phyloP scores from a whole-genome alignment of 768 basidiomycete genomes.

The Mycena galopus region DNA sequence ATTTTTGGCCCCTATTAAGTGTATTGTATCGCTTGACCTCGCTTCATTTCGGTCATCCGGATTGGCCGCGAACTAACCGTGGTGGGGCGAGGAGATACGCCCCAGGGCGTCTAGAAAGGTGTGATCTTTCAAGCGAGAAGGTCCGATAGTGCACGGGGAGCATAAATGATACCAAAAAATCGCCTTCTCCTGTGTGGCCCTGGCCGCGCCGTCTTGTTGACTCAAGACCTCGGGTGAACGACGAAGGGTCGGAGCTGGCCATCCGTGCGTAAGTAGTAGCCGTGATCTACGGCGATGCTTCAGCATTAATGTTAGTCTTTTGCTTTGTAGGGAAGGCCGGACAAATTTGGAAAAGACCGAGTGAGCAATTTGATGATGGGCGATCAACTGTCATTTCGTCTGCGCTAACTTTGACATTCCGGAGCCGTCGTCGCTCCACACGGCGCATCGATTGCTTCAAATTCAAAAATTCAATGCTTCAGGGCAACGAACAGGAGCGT shows the following conservation, averaged over 20 bases:
- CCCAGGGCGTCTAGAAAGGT: background rate
- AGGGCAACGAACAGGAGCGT: too few species aligned
- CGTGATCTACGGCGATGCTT: background rate
- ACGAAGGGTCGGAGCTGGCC: background rate
- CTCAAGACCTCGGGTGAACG: background rate
- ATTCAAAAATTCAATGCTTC: too few species aligned
- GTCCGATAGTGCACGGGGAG: background rate
- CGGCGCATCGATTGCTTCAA: too few species aligned
- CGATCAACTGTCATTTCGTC: too few species aligned
- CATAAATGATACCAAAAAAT: background rate
- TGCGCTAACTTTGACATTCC: too few species aligned
- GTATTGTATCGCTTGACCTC: too few species aligned
- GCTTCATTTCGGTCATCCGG: too few species aligned
- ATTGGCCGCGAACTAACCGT: too few species aligned
- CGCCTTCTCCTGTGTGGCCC: background rate
- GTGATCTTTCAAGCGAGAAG: background rate
- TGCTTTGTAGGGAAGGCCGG: background rate
- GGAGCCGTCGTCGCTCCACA: too few species aligned
- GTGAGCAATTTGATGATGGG: background rate
- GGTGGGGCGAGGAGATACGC: background rate
- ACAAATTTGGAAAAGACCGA: background rate
- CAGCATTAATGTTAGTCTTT: background rate
- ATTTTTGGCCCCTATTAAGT: background rate
- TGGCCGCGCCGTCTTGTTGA: background rate
- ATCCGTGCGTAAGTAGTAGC: background rate